Percentiles rank a stretch among this genome's conserved stretches.
These are phyloP conservation scores for Macadamia integrifolia DNA, from an alignment of 164 flowering plant genomes.

Conservation along the genomic window DNA sequence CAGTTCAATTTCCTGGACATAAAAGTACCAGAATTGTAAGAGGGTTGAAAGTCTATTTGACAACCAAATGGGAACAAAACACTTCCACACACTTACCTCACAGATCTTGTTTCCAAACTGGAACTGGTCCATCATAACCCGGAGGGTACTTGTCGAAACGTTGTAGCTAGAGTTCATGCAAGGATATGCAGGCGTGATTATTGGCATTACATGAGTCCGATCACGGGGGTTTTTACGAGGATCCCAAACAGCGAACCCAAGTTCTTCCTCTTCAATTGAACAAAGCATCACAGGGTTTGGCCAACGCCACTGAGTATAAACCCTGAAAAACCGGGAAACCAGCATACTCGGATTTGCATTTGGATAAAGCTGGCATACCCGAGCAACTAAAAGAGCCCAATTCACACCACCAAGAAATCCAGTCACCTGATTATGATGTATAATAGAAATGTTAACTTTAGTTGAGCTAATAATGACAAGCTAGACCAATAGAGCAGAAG, in stretches of 20 bases:
- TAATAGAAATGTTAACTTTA: not conserved
- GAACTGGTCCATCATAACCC: conserved; percentile 95
- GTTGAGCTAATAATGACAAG: no score
- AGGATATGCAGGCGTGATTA: conserved; percentile 97
- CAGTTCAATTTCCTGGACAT: conserved; percentile 76
- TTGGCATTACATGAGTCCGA: conserved; percentile 89
- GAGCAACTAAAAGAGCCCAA: conserved; percentile 96
- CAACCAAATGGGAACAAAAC: not conserved
- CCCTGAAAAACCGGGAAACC: conserved; percentile 86
- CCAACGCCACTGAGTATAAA: conserved; percentile 99
- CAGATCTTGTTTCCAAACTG: conserved; percentile 70
- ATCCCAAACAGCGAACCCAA: conserved; percentile 90
- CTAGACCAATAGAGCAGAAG: not conserved
- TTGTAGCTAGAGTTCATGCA: conserved; percentile 99
- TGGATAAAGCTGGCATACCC: conserved; percentile 93
- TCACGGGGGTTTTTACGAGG: conserved; percentile 87
- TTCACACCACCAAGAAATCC: conserved; percentile 99
- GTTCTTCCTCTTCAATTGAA: conserved; percentile 79
- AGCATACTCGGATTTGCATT: conserved; percentile 95
- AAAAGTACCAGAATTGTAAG: not conserved
- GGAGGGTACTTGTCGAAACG: conserved; percentile 84
- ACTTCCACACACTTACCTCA: conserved; percentile 43
- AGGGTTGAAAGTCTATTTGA: not conserved
- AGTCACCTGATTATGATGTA: conserved; percentile 52
- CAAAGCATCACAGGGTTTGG: conserved; percentile 98